These are phyloP conservation scores for Trichoderma erinaceum DNA, from an alignment of 495 filamentous ascomycete species.

Conservation along the genomic window DNA sequence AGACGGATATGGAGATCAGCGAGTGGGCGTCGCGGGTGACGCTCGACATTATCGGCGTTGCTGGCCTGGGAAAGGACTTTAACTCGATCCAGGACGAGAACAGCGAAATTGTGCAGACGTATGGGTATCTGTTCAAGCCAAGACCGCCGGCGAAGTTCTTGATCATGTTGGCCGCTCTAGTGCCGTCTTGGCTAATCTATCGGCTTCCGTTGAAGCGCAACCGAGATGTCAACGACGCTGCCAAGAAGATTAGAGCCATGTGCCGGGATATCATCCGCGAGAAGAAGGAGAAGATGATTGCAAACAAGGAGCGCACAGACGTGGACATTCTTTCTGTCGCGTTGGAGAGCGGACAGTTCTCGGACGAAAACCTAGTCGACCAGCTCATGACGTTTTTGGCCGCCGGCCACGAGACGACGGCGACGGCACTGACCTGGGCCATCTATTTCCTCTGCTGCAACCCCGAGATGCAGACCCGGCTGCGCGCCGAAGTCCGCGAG, in stretches of 20 bases:
- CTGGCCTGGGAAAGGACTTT: conserved; percentile 79
- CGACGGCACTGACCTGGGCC: conserved; percentile 52
- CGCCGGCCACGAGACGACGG: conserved; percentile 77
- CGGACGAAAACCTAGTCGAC: conserved; percentile 74
- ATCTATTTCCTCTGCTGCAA: conserved; percentile 44
- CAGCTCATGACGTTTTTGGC: conserved; percentile 95
- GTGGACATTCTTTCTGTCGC: conserved; percentile 82
- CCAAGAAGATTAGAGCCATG: conserved; percentile 52
- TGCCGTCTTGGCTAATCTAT: conserved; percentile 45
- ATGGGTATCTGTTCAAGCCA: conserved; percentile 52
- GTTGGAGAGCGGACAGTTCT: conserved; percentile 67
- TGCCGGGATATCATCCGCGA: conserved; percentile 60
- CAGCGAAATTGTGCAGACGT: conserved; percentile 61
- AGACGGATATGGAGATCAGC: conserved; percentile 57
- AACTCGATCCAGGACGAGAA: conserved; percentile 57
- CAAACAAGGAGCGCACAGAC: conserved; percentile 45
- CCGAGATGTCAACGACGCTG: conserved; percentile 48
- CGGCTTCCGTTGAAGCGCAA: conserved; percentile 63
- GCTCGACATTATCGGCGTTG: conserved; percentile 80
- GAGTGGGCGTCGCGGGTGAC: conserved; percentile 67
- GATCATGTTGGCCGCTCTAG: conserved; percentile 37
- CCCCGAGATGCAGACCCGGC: conserved; percentile 43
- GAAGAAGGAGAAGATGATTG: conserved; percentile 59
- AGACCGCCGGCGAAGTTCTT: conserved; percentile 36
- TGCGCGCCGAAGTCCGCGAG: conserved; percentile 50